Percentiles rank a stretch among this genome's conserved stretches.
phyloP scores from a whole-genome alignment of 2,329 filamentous ascomycete genomes.

The Penicillium sp. region DNA sequence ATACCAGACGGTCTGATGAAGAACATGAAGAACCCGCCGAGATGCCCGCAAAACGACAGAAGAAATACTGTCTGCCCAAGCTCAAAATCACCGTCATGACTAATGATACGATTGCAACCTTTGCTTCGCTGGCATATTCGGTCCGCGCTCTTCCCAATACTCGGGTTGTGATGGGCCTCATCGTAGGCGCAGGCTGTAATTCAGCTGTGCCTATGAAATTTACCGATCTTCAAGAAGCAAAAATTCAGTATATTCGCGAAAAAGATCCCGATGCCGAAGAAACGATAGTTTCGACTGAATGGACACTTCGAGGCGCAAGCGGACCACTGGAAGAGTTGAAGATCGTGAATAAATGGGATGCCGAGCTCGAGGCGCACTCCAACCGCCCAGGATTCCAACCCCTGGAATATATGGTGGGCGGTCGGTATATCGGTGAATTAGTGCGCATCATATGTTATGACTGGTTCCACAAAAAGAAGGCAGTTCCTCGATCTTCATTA shows the following conservation, averaged over 20 bases:
- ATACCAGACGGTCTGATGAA: slow-evolving; percentile 37
- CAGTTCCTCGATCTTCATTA: slow-evolving; percentile 44
- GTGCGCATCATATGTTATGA: slow-evolving; percentile 67
- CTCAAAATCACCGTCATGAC: slow-evolving; percentile 71
- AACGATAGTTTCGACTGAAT: slow-evolving; percentile 75
- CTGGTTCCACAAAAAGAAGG: slow-evolving; percentile 52
- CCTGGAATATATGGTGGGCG: slow-evolving; percentile 76
- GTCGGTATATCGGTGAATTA: slow-evolving; percentile 71
- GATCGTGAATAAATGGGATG: slow-evolving; percentile 69
- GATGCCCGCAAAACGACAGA: slow-evolving; percentile 29
- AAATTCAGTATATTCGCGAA: slow-evolving; percentile 52
- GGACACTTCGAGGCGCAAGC: slow-evolving; percentile 72
- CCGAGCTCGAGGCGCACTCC: slow-evolving; percentile 60
- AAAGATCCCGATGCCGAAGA: slow-evolving; percentile 51
- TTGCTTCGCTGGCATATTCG: slow-evolving; percentile 73
- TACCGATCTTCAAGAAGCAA: slow-evolving; percentile 60
- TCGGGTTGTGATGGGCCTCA: slow-evolving; percentile 71
- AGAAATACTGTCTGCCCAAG: slow-evolving; percentile 52
- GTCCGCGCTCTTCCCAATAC: slow-evolving; percentile 58
- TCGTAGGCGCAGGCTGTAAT: slow-evolving; percentile 76
- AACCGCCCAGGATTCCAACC: slow-evolving; percentile 73
- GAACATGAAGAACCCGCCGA: slow-evolving; percentile 21
- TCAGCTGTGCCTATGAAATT: slow-evolving; percentile 70
- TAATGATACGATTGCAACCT: slow-evolving; percentile 75
- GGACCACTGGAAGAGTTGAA: slow-evolving; percentile 60